Base-by-base conservation (phyloP, 768 basidiomycete genomes). In the Pisolithus marmoratus region DNA sequence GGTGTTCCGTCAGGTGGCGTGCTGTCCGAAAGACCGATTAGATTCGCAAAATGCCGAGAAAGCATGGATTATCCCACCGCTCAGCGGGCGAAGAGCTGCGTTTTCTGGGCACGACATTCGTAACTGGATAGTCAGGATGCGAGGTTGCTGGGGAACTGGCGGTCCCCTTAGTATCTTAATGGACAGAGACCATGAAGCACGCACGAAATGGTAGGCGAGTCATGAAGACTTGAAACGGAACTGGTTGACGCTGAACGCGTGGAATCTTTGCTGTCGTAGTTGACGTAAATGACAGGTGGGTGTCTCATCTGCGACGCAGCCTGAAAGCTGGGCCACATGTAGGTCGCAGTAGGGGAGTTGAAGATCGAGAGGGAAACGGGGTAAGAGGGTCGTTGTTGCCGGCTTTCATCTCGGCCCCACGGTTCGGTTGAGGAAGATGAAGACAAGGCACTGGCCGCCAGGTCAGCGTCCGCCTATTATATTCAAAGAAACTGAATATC, bases 261-360 rank as follows among this genome's bases (percentile, higher is more conserved):
- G 63, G 61, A 46, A 38, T 62, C 58, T 67, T 61, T 59, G n/a
- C 54, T 59, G 57, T 68, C 59, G 47, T 67, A 62, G 54, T 67
- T 60, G 58, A 72, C 71, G 57, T 74, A 74, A 56, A 72, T 62
- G 48, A 69, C 60, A 26, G 76, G 74, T 46, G 63, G 66, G 53
- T 66, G 60, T 48, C 58, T 61, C 71, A 74, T 75, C 60, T 73
- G 67, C 34, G 74, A 78, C 23, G 73, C 72, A 55, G 74, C 66
- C 57, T 69, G 65, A 54, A 78, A 70, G 51, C 61, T 67, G n/a
- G 74, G 74, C 77, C 76, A 79, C 60, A 70, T 66, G 61, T 70
- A 79, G 43, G 74, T 72, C 54, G 76, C 71, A 50, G 70, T 74
- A 44, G 72, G 67, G 43, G 72, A 69, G 59, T 72, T 70, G 62